Conservation (phyloP, 176 grass and related monocot genomes). For the Bothriochloa decipiens region DNA sequence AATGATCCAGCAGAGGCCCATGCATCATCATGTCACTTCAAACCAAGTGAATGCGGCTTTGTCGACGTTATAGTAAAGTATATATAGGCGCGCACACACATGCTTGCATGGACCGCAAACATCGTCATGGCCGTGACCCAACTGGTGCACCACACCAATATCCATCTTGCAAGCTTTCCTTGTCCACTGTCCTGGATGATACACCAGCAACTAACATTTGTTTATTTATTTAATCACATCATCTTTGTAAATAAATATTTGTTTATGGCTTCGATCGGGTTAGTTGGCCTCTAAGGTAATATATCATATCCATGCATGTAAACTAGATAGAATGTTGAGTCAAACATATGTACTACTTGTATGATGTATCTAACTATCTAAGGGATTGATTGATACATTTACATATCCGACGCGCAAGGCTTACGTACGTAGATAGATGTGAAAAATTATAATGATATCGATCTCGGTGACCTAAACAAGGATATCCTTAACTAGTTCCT, state of each 20-base stretch:
- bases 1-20: background rate
- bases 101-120: background rate
- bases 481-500: background rate
- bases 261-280: background rate
- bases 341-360: background rate
- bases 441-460: background rate
- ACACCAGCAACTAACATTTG: background rate
- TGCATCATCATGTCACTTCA: background rate
- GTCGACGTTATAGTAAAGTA: background rate
- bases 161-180: conserved; percentile 4
- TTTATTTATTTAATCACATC: background rate
- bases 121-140: background rate
- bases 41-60: conserved; percentile 1
- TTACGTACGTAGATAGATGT: no score
- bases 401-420: no score
- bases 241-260: background rate
- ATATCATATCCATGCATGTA: background rate
- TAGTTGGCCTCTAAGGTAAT: background rate
- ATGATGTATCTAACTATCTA: background rate
- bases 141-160: background rate
- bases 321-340: background rate
- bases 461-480: background rate
- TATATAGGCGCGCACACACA: background rate
- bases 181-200: background rate
- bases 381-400: no score